These are phyloP conservation scores for Delonix regia DNA, from an alignment of 306 rosid genomes.

Conservation along the genomic window DNA sequence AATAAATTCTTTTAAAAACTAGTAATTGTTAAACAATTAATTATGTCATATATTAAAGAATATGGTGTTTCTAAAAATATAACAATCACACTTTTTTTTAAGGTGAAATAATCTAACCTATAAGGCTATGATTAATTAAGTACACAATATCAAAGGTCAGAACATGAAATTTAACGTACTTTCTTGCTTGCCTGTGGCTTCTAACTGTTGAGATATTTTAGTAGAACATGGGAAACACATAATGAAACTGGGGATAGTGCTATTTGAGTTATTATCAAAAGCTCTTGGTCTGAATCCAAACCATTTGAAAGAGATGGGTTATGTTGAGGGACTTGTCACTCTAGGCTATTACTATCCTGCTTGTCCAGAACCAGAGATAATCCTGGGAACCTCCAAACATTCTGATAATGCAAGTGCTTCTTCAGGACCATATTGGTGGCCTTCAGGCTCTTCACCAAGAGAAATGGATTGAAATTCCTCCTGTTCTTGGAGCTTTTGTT, in stretches of 20 bases:
- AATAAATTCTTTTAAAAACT: too few species aligned
- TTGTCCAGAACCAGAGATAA: constrained; percentile 50
- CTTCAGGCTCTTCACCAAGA: constrained; percentile 30
- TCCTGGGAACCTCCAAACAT: constrained; percentile 46
- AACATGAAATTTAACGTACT: too few species aligned
- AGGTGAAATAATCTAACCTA: too few species aligned
- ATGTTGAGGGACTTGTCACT: constrained; percentile 19
- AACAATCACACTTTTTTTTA: too few species aligned
- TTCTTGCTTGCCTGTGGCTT: neutral
- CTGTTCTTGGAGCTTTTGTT: constrained; percentile 38
- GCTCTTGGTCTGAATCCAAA: constrained; percentile 39
- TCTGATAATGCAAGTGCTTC: constrained; percentile 42
- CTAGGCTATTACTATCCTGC: constrained; percentile 44
- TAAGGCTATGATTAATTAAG: too few species aligned
- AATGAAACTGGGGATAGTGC: constrained; percentile 34
- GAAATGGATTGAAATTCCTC: constrained; percentile 34
- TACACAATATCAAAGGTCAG: too few species aligned
- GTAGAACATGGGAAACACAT: constrained; percentile 45
- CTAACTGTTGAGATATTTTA: constrained; percentile 29
- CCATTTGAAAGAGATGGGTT: constrained; percentile 43
- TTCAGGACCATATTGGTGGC: constrained; percentile 45
- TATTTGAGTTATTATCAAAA: constrained; percentile 46
- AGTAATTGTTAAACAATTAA: too few species aligned
- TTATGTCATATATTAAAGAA: too few species aligned
- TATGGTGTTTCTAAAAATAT: too few species aligned